Base-by-base conservation (phyloP, 2,329 filamentous ascomycete genomes). In the Aureobasidium pullulans region DNA sequence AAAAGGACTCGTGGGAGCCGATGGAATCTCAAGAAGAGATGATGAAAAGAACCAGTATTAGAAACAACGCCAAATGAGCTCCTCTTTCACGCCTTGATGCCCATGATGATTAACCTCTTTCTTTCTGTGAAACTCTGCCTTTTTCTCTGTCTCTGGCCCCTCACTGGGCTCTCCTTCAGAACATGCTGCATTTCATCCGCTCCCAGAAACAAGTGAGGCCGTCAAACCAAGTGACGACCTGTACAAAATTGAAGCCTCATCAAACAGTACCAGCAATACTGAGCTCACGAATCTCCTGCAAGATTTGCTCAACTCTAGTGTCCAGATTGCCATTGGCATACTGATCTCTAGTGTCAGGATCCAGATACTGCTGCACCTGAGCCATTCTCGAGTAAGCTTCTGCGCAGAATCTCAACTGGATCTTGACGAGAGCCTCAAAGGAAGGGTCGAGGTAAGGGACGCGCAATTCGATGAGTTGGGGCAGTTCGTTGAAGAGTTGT, bases 351-450 rank as follows among this genome's bases (percentile, higher is more conserved):
- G 93, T 97, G 70, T 96, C 91, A 32, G 93, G 88, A 71, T 97
- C 94, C 34, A 99, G 81, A 60, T 96, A 97, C 77, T 99, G 94
- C 77, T 99, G 94, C 60, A 99, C 95, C 78, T 99, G 95, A 29
- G 95, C 94, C 94, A 99, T 99, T 49, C 94, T 83, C 63, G 87
- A 92, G 75, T 99, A 99, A 1, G 94, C 94, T 77, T 99, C 94
- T 7, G 95, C 94, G 70, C 95, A 99, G 79, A 99, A 99, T 39
- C 94, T 83, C 68, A 99, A 75, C 77, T 99, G 94, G 66, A 99
- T 99, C 81, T 99, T 99, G 73, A 99, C 94, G 56, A 99, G 84
- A 0, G 95, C 94, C 76, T 99, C 94, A 71, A 99, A 99, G 63
- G 87, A 93, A 0, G 95, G 95, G 69, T 99, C 94, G 60, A 99